Evolutionary conservation across 139 green algal genomes (phyloP), one percentile per base, ranked within the genome.

Genomic region (Trebouxia sp.): DNA sequence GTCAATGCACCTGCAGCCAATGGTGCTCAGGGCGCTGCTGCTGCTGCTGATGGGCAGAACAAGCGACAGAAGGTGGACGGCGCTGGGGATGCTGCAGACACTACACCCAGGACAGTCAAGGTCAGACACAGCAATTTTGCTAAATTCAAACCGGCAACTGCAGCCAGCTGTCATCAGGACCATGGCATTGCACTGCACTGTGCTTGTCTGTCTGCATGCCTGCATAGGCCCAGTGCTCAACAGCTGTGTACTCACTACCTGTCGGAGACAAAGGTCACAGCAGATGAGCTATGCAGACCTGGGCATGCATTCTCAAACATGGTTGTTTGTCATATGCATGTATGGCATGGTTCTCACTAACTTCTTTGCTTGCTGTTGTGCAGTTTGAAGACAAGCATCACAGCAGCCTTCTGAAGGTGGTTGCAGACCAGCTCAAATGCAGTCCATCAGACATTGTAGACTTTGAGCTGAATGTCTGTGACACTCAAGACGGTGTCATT

Each of bases 381-480:
- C 20, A 55, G 69, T 48, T 70, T 37, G 56, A 69, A 56, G 37
- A 67, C 6, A 78, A 85, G 66, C 95, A 98, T 80, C 90, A 96
- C 80, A 79, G 89, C 5, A 42, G 89, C 65, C 87, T 98, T 75
- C 85, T 98, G 78, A 53, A 90, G 41, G 58, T 95, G 41, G 51
- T 98, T 26, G 93, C 95, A 0, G 39, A 90, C n/a, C 85, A 97
- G 82, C 82, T 97, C 30, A 79, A 84, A 15, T 92, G 88, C 75
- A 69, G 65, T 10, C 28, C 88, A 0, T 82, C 84, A 9, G 92
- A 94, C 53, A 98, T 99, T 74, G 87, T 95, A 2, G 96, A 98
- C 80, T 97, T 99, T 84, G 96, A 99, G 82, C 88, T 99, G n/a
- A 91, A 98, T 53, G 81, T 98, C 39, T 96, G 94, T 45, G 96